Percentiles rank a stretch among this genome's conserved stretches.
Conservation (phyloP, 768 basidiomycete species). For the Leucocoprinus sp. region DNA sequence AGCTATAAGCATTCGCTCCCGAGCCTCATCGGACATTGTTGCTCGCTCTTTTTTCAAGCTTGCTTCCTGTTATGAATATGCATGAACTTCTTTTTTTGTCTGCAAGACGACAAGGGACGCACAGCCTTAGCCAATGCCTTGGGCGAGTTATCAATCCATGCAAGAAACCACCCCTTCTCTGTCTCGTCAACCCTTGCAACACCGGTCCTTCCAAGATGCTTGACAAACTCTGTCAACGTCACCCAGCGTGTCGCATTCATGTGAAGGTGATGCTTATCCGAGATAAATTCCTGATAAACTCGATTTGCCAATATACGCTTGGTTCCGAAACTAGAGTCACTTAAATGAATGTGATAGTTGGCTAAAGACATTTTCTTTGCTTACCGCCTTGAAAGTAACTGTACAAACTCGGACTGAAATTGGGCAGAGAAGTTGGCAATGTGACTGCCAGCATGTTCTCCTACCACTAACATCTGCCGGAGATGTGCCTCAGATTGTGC, state of each 20-base stretch:
- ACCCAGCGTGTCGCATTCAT: conserved; percentile 99
- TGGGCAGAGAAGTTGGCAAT: conserved; percentile 83
- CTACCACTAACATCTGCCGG: conserved; percentile 95
- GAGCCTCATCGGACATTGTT: conserved; percentile 88
- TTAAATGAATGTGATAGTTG: not conserved
- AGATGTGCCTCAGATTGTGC: conserved; percentile 82
- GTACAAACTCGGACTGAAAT: conserved; percentile 92
- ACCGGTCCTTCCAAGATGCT: conserved; percentile 80
- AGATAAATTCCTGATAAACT: conserved; percentile 97
- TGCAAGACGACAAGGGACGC: conserved; percentile 16
- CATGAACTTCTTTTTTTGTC: conserved; percentile 3
- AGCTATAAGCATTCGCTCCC: conserved; percentile 80
- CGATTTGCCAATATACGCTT: conserved; percentile 92
- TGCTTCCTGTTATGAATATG: conserved; percentile 47
- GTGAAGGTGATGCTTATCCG: conserved; percentile 88
- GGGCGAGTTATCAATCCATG: conserved; percentile 96
- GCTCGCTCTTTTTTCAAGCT: conserved; percentile 86
- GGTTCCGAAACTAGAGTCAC: conserved; percentile 72
- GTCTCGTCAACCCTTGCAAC: conserved; percentile 94
- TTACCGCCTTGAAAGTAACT: conserved; percentile 75
- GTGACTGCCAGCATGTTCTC: conserved; percentile 87
- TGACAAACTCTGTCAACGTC: conserved; percentile 91
- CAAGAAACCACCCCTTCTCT: conserved; percentile 96
- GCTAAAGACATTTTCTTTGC: conserved; percentile 16
- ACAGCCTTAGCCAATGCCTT: conserved; percentile 89